Percentiles rank a stretch among this genome's conserved stretches.
Evolutionary conservation across 371 early-diverging fungal genomes (phyloP).

Genomic region (Dinochytrium kinnereticum): DNA sequence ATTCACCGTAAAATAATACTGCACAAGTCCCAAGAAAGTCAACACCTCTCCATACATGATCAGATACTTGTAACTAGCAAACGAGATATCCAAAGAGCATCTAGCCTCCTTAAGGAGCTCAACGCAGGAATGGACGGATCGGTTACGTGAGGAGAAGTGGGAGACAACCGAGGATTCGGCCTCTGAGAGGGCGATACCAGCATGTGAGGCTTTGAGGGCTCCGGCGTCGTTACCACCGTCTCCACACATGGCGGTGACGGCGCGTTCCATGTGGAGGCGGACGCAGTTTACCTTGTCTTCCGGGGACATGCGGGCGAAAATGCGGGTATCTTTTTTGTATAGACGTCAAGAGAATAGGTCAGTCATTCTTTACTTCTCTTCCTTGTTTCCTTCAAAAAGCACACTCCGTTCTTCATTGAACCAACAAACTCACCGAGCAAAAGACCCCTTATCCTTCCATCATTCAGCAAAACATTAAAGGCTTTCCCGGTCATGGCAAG

Average conservation of each 20-base stretch:
- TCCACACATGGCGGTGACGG: slow-evolving; percentile 88
- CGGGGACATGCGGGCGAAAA: slow-evolving; percentile 53
- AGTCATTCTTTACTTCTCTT: too few species aligned
- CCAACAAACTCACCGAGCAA: slow-evolving; percentile 34
- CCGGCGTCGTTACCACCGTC: slow-evolving; percentile 97
- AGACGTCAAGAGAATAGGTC: too few species aligned
- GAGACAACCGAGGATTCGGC: slow-evolving; percentile 85
- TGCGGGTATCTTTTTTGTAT: slow-evolving; percentile 42
- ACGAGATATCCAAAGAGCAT: slow-evolving; percentile 73
- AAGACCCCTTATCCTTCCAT: slow-evolving; percentile 30
- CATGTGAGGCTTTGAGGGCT: slow-evolving; percentile 89
- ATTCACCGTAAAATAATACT: slow-evolving; percentile 74
- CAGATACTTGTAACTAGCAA: slow-evolving; percentile 79
- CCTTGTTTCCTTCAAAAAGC: too few species aligned
- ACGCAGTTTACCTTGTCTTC: slow-evolving; percentile 62
- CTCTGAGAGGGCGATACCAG: slow-evolving; percentile 86
- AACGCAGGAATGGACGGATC: slow-evolving; percentile 73
- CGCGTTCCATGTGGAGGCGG: slow-evolving; percentile 69
- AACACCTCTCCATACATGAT: slow-evolving; percentile 80
- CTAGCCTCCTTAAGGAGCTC: slow-evolving; percentile 76
- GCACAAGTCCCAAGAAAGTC: slow-evolving; percentile 68
- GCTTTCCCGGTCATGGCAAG: slow-evolving; percentile 73
- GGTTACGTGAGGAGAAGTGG: slow-evolving; percentile 76
- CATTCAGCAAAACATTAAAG: slow-evolving; percentile 50
- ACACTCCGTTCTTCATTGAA: too few species aligned